Conservation (phyloP, 495 filamentous ascomycete species). For the Xylaria longipes region DNA sequence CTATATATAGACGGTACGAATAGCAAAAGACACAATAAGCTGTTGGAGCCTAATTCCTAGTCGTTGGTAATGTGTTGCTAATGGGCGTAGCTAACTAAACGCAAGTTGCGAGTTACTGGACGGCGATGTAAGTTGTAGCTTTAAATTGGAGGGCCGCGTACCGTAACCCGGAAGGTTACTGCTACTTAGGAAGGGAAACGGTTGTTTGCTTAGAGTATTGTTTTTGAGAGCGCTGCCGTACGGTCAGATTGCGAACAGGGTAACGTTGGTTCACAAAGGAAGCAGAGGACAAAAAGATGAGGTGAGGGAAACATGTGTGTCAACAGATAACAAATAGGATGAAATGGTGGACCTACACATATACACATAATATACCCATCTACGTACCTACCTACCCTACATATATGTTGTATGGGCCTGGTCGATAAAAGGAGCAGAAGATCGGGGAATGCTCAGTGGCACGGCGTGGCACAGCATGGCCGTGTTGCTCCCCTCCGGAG, state of each 20-base stretch:
- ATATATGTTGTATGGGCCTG: not conserved
- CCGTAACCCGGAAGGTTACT: too few relatives aligned
- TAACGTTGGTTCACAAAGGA: constrained; percentile 12
- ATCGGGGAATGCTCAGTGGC: not conserved
- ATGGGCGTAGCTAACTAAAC: too few relatives aligned
- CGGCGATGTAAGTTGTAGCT: not conserved
- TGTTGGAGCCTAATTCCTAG: not conserved
- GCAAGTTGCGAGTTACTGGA: not conserved
- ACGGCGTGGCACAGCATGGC: not conserved
- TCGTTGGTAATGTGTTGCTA: not conserved
- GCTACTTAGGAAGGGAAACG: too few relatives aligned
- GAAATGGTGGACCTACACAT: not conserved
- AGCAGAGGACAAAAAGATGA: not conserved
- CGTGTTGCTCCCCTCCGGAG: not conserved
- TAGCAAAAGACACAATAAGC: not conserved
- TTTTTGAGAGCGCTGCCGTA: not conserved
- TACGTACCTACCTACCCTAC: not conserved
- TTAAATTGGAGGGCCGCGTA: not conserved
- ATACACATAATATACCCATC: not conserved
- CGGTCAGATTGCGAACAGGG: not conserved
- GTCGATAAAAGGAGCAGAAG: not conserved
- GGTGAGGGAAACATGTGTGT: not conserved
- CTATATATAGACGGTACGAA: not conserved
- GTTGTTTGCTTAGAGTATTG: not conserved
- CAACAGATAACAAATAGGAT: not conserved